phyloP scores from a whole-genome alignment of 768 basidiomycete genomes.

The Russula virescens region DNA sequence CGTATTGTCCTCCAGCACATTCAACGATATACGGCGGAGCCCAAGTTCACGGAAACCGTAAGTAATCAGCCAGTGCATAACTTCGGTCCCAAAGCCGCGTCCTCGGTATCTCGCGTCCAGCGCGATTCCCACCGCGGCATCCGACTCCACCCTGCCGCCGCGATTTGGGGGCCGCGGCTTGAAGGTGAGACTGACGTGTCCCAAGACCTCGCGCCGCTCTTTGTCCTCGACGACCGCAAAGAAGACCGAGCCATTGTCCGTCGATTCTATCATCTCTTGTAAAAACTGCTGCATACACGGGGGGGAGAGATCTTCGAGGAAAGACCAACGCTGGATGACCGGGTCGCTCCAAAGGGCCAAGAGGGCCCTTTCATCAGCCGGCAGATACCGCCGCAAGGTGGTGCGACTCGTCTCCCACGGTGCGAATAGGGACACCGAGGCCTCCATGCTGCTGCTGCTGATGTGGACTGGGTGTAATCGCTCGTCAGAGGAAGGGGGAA shows the following conservation, averaged over 20 bases:
- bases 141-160: slow-evolving; percentile 23
- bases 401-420: slow-evolving; percentile 18
- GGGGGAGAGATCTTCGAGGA: slow-evolving; percentile 15
- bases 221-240: slow-evolving; percentile 29
- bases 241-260: slow-evolving; percentile 22
- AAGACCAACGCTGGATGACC: slow-evolving; percentile 11
- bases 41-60: slow-evolving; percentile 37
- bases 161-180: slow-evolving; percentile 20
- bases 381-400: slow-evolving; percentile 10
- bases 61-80: slow-evolving; percentile 37
- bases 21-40: slow-evolving; percentile 39
- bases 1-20: slow-evolving; percentile 36
- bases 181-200: slow-evolving; percentile 30
- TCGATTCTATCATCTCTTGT: slow-evolving; percentile 11
- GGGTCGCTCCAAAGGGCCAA: slow-evolving; percentile 19
- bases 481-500: no score
- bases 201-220: slow-evolving; percentile 32
- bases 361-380: slow-evolving; percentile 10
- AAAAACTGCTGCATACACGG: slow-evolving; percentile 11
- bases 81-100: slow-evolving; percentile 40
- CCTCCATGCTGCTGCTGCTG: not conserved
- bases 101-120: slow-evolving; percentile 33
- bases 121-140: slow-evolving; percentile 33
- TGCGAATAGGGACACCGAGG: not conserved
- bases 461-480: not conserved